These are phyloP conservation scores for Phaffia tasmanica DNA, from an alignment of 768 basidiomycete species.

Conservation along the genomic window DNA sequence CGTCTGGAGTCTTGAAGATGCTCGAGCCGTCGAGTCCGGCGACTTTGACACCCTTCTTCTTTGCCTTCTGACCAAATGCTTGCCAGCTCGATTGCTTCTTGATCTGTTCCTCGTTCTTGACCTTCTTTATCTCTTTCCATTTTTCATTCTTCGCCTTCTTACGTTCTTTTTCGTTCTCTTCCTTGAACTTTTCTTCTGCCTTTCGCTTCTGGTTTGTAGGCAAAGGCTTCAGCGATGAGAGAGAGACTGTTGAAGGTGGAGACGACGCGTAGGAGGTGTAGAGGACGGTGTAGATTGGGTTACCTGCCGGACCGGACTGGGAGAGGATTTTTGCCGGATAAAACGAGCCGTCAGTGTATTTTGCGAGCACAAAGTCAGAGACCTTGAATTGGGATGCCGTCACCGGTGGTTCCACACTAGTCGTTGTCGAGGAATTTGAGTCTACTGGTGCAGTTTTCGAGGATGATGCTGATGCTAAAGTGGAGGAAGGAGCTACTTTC, in stretches of 20 bases:
- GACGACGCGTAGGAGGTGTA: slow-evolving; percentile 38
- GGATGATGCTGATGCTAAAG: slow-evolving; percentile 15
- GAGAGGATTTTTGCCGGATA: slow-evolving; percentile 37
- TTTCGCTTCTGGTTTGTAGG: slow-evolving; percentile 30
- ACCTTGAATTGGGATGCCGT: slow-evolving; percentile 34
- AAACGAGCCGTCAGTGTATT: slow-evolving; percentile 39
- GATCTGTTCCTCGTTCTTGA: slow-evolving; percentile 36
- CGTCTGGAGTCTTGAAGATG: slow-evolving; percentile 24
- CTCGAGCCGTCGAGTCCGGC: slow-evolving; percentile 29
- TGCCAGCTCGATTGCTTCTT: slow-evolving; percentile 39
- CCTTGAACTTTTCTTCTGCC: slow-evolving; percentile 29
- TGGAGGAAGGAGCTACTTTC: slow-evolving; percentile 16
- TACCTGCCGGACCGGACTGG: slow-evolving; percentile 34
- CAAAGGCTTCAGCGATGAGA: slow-evolving; percentile 32
- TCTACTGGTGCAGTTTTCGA: background rate
- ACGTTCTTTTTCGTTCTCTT: slow-evolving; percentile 38
- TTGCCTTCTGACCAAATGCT: slow-evolving; percentile 39
- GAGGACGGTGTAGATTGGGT: slow-evolving; percentile 36
- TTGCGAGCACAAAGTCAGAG: slow-evolving; percentile 38
- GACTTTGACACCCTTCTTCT: slow-evolving; percentile 39
- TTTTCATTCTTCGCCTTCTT: slow-evolving; percentile 40
- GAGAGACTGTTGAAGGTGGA: slow-evolving; percentile 33
- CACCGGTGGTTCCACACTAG: slow-evolving; percentile 4
- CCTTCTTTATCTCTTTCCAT: slow-evolving; percentile 37
- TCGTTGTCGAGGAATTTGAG: background rate